Conservation (phyloP, 257 asterid species). For the Salvia rosmarinus region DNA sequence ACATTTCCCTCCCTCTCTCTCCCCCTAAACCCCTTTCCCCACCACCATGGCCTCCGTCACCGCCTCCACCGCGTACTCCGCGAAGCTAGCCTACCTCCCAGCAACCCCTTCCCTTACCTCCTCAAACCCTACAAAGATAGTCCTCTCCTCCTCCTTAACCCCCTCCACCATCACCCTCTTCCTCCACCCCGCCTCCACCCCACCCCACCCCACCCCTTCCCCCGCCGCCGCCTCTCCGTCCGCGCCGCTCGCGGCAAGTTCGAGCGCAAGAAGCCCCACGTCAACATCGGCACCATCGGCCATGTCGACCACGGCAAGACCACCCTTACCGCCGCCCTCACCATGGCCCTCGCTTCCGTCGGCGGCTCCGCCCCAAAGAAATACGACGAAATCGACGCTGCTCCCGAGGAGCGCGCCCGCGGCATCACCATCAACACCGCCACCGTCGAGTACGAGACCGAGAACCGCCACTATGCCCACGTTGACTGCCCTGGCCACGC, state of each 20-base stretch:
- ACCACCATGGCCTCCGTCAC: slow-evolving; percentile 60
- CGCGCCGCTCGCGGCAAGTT: slow-evolving; percentile 90
- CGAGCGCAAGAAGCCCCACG: slow-evolving; percentile 92
- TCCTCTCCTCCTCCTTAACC: slow-evolving; percentile 69
- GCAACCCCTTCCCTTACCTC: slow-evolving; percentile 34
- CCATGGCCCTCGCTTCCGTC: slow-evolving; percentile 83
- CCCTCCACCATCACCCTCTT: slow-evolving; percentile 52
- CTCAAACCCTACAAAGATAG: slow-evolving; percentile 49
- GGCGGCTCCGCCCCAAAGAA: slow-evolving; percentile 87
- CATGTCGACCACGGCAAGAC: slow-evolving; percentile 99
- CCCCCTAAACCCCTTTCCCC: slow-evolving; percentile 29
- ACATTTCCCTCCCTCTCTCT: slow-evolving; percentile 7
- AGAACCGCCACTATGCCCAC: slow-evolving; percentile 88
- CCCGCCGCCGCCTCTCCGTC: slow-evolving; percentile 55
- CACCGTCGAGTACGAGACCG: slow-evolving; percentile 92
- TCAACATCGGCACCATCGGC: slow-evolving; percentile 94
- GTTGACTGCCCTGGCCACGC: slow-evolving; percentile 97
- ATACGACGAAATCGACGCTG: slow-evolving; percentile 94
- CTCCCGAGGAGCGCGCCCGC: slow-evolving; percentile 95
- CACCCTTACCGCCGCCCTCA: slow-evolving; percentile 92
- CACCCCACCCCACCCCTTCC: too few relatives aligned
- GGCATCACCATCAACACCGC: slow-evolving; percentile 96
- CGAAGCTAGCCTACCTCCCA: slow-evolving; percentile 45
- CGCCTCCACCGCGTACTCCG: slow-evolving; percentile 38
- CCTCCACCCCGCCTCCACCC: slow-evolving; percentile 45